phyloP scores from a whole-genome alignment of 2,329 filamentous ascomycete species.

The Calonectria pauciramosa region DNA sequence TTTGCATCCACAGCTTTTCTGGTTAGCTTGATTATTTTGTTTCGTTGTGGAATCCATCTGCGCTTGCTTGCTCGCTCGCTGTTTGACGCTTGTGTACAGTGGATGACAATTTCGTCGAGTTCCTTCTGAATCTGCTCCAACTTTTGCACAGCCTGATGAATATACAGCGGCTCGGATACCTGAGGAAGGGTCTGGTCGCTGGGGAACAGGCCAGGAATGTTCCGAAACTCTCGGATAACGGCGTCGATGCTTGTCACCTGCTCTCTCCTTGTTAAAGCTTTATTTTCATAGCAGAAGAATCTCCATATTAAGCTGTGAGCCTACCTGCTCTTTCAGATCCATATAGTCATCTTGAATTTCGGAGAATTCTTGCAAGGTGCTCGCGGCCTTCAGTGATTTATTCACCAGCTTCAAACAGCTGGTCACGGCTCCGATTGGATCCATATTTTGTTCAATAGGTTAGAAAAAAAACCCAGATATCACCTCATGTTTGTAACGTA shows the following conservation, averaged over 20 bases:
- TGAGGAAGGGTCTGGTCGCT: neutral
- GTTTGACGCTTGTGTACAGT: neutral
- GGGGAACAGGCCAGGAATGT: neutral
- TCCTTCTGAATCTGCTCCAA: neutral
- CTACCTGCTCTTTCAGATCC: neutral
- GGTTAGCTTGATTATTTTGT: neutral
- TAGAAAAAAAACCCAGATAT: no score
- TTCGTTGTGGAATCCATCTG: neutral
- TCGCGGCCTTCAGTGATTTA: neutral
- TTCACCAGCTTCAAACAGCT: neutral
- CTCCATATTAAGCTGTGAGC: no score
- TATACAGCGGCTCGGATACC: neutral
- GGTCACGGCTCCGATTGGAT: neutral
- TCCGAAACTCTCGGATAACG: neutral
- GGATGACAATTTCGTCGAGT: neutral
- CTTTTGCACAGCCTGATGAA: neutral
- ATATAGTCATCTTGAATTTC: neutral
- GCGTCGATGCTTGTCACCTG: neutral
- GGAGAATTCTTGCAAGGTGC: neutral
- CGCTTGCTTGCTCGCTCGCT: neutral
- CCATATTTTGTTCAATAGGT: neutral
- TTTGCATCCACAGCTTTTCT: neutral
- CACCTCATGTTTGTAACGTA: no score
- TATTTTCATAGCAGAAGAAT: neutral
- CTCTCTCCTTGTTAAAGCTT: neutral